Percentiles rank a stretch among this genome's conserved stretches.
Conservation (phyloP, 139 green algal species). For the Chlorella ohadii region DNA sequence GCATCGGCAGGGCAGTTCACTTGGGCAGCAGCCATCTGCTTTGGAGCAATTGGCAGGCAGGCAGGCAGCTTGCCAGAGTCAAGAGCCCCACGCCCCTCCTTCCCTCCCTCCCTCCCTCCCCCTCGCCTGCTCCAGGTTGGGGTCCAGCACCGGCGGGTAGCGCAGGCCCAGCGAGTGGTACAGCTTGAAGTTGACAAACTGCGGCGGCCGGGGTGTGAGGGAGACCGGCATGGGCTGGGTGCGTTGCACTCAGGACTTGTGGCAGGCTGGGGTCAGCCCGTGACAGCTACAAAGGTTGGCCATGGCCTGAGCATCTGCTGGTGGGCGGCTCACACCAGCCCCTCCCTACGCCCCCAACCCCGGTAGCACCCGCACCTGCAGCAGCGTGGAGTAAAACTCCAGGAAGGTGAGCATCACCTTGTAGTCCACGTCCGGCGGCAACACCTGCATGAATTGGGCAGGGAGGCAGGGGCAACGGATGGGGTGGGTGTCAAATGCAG, state of each 20-base stretch:
- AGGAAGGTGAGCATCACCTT: conserved; percentile 99
- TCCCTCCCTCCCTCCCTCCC: too few relatives aligned
- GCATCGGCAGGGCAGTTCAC: too few relatives aligned
- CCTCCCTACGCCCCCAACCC: neutral
- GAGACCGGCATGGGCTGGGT: neutral
- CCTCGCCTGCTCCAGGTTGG: conserved; percentile 64
- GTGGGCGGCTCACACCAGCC: too few relatives aligned
- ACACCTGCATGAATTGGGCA: conserved; percentile 41
- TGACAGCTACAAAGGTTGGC: too few relatives aligned
- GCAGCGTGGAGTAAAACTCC: conserved; percentile 95
- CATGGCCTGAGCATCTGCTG: too few relatives aligned
- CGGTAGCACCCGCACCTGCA: conserved; percentile 50
- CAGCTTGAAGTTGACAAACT: conserved; percentile 98
- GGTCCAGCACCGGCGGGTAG: conserved; percentile 92
- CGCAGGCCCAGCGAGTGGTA: conserved; percentile 89
- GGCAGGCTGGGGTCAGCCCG: too few relatives aligned
- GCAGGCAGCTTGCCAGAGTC: too few relatives aligned
- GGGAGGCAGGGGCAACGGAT: neutral
- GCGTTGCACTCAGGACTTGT: too few relatives aligned
- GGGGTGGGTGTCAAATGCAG: neutral
- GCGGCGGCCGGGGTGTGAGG: neutral
- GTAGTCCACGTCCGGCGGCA: conserved; percentile 97
- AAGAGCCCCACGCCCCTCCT: too few relatives aligned
- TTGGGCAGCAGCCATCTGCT: too few relatives aligned
- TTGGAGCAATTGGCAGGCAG: too few relatives aligned